Base-by-base conservation (phyloP, 306 rosid species). In the Glycine tomentella region DNA sequence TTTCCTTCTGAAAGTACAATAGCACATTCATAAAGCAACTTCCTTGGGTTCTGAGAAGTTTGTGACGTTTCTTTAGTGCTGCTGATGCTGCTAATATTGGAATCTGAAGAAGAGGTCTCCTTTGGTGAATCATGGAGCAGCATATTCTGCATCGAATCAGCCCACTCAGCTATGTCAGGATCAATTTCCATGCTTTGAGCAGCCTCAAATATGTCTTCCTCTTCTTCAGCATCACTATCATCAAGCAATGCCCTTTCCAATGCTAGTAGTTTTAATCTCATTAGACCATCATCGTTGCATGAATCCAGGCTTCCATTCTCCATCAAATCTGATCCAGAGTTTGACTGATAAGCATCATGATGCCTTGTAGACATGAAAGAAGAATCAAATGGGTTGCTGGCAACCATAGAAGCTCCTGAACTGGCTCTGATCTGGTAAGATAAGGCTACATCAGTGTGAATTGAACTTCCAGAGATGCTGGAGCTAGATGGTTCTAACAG, bases 221-320 rank as follows among this genome's bases (percentile, higher is more conserved):
- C 93, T 4, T 38, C 44, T 4, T 38, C 92, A 34, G 68, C 88
- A 34, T 89, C 94, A 11, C 89, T 86, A 40, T 93, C 98, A 59
- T 86, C 90, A 58, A 95, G 93, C 75, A 95, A 88, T 72, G 89
- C 92, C 79, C 94, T 93, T 89, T 95, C 99, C 85, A 93, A 65
- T 85, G 93, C 98, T 83, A 88, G 93, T 69, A 95, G 91, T 84
- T 90, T 95, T 82, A 80, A 76, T 87, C 88, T 93, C 97, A 93
- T 87, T 83, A 69, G 81, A 79, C 76, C 87, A 71, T 86, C 92
- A 66, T 73, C 81, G 65, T 86, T 88, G 53, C 77, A 72, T 4
- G 79, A 79, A 78, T 82, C 96, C 4, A 85, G 87, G 84, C 89
- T 88, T 66, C 78, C 87, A 76, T 80, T 89, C 76, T 95, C 94